Evolutionary conservation across 805 yeast genomes (phyloP).

Genomic region (Spathaspora passalidarum): DNA sequence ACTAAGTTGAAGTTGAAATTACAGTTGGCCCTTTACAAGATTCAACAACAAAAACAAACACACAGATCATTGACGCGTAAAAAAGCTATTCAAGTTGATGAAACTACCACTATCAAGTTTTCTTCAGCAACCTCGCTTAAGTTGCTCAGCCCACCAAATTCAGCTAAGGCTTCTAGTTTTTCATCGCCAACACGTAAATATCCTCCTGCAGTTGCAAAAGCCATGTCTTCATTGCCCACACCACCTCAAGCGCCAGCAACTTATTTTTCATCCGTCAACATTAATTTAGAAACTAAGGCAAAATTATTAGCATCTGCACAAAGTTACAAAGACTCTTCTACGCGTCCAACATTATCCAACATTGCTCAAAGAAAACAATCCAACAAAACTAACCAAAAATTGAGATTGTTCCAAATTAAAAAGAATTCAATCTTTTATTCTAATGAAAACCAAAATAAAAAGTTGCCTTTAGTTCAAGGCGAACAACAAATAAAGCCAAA

Average conservation of each 20-base stretch:
- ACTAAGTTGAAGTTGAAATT: conserved; percentile 41
- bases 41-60: conserved; percentile 19
- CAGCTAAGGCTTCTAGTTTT: conserved; percentile 6
- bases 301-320: conserved; percentile 5
- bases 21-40: conserved; percentile 39
- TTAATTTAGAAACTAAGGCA: conserved; percentile 19
- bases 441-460: neutral
- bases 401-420: conserved; percentile 38
- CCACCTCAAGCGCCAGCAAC: conserved; percentile 12
- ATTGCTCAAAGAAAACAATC: conserved; percentile 19
- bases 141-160: conserved; percentile 7
- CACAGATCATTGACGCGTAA: neutral
- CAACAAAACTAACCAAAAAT: conserved; percentile 14
- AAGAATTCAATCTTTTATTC: conserved; percentile 29
- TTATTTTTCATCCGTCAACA: conserved; percentile 18
- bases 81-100: neutral
- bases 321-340: conserved; percentile 4
- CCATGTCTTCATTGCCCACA: conserved; percentile 12
- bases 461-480: conserved; percentile 11
- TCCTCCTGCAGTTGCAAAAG: neutral
- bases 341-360: conserved; percentile 17
- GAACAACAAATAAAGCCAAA: conserved; percentile 2
- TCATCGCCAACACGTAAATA: conserved; percentile 3
- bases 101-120: conserved; percentile 3
- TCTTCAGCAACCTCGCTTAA: conserved; percentile 7